phyloP scores from a whole-genome alignment of 495 filamentous ascomycete genomes.

The Parathielavia hyrcaniae region DNA sequence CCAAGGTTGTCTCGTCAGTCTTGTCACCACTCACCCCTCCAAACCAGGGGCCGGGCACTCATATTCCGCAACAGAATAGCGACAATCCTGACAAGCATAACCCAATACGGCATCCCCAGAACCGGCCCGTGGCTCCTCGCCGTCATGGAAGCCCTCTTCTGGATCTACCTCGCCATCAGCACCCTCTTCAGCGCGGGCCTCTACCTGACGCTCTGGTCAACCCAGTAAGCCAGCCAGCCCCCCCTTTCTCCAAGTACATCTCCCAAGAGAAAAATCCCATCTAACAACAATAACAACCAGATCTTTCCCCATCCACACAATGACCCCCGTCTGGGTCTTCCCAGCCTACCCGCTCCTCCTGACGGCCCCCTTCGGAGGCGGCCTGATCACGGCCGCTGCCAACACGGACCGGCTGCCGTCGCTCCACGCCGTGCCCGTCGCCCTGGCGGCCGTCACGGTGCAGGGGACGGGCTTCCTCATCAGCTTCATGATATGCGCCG shows the following conservation, averaged over 20 bases:
- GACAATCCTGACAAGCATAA: slow-evolving; percentile 72
- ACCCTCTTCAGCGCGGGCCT: slow-evolving; percentile 59
- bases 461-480: slow-evolving; percentile 85
- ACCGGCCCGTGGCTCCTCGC: slow-evolving; percentile 62
- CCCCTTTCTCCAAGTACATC: slow-evolving; percentile 1
- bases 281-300: background rate
- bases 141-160: slow-evolving; percentile 61
- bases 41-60: background rate
- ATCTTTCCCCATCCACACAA: slow-evolving; percentile 72
- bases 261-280: background rate
- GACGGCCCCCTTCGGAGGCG: slow-evolving; percentile 65
- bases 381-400: slow-evolving; percentile 50
- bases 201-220: slow-evolving; percentile 65
- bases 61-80: slow-evolving; percentile 48
- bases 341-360: slow-evolving; percentile 82
- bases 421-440: slow-evolving; percentile 54
- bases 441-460: slow-evolving; percentile 63
- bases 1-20: slow-evolving; percentile 16
- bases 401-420: slow-evolving; percentile 30
- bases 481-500: slow-evolving; percentile 76
- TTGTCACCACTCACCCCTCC: background rate
- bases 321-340: slow-evolving; percentile 92
- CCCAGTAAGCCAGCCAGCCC: slow-evolving; percentile 42
- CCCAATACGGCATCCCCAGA: slow-evolving; percentile 65
- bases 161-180: slow-evolving; percentile 63